Conservation (phyloP, 2,329 filamentous ascomycete species). For the Orbilia javanica region DNA sequence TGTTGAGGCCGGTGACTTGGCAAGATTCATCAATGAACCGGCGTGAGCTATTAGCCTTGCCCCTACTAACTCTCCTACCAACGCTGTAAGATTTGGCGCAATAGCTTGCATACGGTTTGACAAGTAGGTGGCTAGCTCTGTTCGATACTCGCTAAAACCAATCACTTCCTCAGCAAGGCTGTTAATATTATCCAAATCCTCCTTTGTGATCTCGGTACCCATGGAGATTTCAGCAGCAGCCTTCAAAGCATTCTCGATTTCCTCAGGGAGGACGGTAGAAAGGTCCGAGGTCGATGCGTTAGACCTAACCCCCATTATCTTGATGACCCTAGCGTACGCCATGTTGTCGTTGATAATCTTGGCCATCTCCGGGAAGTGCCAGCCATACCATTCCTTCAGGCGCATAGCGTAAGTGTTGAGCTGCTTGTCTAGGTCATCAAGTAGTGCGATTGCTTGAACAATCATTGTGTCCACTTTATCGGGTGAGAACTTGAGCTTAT, state of each 20-base stretch:
- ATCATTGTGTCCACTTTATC: conserved; percentile 99
- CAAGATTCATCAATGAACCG: conserved; percentile 91
- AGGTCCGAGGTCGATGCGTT: conserved; percentile 83
- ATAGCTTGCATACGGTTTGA: conserved; percentile 95
- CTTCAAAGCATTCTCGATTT: conserved; percentile 92
- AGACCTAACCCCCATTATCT: conserved; percentile 88
- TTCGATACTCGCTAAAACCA: conserved; percentile 88
- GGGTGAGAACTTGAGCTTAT: conserved; percentile 98
- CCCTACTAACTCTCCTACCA: conserved; percentile 93
- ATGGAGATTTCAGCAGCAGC: conserved; percentile 95
- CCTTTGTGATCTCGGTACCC: conserved; percentile 94
- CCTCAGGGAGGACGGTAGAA: conserved; percentile 91
- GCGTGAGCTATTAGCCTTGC: conserved; percentile 94
- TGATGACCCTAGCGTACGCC: conserved; percentile 88
- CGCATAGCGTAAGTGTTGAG: conserved; percentile 99
- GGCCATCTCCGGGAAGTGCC: conserved; percentile 98
- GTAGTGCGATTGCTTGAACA: conserved; percentile 91
- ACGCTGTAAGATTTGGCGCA: conserved; percentile 91
- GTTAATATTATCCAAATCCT: conserved; percentile 93
- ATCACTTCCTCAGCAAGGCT: conserved; percentile 93
- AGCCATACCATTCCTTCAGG: conserved; percentile 99
- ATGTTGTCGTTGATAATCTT: conserved; percentile 98
- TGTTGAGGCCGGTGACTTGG: conserved; percentile 93
- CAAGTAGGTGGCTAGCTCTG: conserved; percentile 88
- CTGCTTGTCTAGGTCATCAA: conserved; percentile 98